phyloP scores from a whole-genome alignment of 2,329 filamentous ascomycete species.

The Beauveria caledonica region DNA sequence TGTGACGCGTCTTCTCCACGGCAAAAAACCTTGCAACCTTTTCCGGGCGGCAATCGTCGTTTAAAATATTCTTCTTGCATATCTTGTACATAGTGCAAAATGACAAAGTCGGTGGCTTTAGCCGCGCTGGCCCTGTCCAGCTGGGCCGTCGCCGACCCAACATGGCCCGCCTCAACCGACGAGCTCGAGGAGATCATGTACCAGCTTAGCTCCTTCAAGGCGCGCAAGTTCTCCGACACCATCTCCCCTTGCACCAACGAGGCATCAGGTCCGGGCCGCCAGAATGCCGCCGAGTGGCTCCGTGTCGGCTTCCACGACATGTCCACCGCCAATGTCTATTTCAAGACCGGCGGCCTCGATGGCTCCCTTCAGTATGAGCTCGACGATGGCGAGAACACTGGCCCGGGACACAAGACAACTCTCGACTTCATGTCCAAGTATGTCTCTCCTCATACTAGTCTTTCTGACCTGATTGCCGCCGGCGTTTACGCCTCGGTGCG shows the following conservation, averaged over 20 bases:
- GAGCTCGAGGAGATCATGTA: slow-evolving; percentile 58
- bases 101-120: slow-evolving; percentile 19
- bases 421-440: slow-evolving; percentile 46
- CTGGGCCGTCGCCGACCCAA: slow-evolving; percentile 37
- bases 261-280: slow-evolving; percentile 43
- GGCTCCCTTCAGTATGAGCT: slow-evolving; percentile 54
- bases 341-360: slow-evolving; percentile 46
- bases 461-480: slow-evolving; percentile 51
- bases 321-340: slow-evolving; percentile 42
- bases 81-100: not conserved
- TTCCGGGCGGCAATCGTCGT: not conserved
- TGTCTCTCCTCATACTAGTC: slow-evolving; percentile 40
- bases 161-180: slow-evolving; percentile 52
- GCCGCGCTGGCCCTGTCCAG: slow-evolving; percentile 30
- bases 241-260: slow-evolving; percentile 50
- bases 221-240: slow-evolving; percentile 46
- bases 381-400: slow-evolving; percentile 45
- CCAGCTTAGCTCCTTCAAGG: slow-evolving; percentile 45
- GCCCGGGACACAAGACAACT: slow-evolving; percentile 45
- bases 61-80: not conserved
- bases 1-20: not conserved
- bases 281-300: slow-evolving; percentile 54
- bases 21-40: not conserved
- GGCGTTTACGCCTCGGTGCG: slow-evolving; percentile 51
- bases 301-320: slow-evolving; percentile 56